phyloP scores from a whole-genome alignment of 2,329 filamentous ascomycete genomes.

The Domatiomyces catenatus region DNA sequence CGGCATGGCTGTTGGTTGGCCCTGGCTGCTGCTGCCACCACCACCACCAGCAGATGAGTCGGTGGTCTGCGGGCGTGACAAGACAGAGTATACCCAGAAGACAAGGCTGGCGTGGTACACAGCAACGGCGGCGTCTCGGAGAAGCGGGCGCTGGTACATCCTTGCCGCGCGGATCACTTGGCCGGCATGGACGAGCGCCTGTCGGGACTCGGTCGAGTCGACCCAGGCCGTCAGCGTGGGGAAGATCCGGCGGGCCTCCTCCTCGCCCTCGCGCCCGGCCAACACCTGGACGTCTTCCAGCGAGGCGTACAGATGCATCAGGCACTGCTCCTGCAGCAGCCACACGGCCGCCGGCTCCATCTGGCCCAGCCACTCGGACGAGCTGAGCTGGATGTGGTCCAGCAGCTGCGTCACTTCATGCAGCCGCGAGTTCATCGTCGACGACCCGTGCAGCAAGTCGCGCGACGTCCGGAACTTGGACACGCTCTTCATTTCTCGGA shows the following conservation, averaged over 20 bases:
- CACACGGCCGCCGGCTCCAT: conserved; percentile 18
- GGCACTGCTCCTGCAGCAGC: conserved; percentile 22
- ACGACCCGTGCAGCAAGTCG: background rate
- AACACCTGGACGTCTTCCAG: conserved; percentile 31
- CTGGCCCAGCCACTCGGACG: conserved; percentile 18
- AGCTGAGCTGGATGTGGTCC: conserved; percentile 16
- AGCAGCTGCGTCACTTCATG: conserved; percentile 1
- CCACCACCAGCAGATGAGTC: background rate
- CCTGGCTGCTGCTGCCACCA: no score
- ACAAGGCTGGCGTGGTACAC: conserved; percentile 54
- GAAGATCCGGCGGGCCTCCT: conserved; percentile 24
- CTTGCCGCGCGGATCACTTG: conserved; percentile 49
- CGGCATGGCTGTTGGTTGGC: background rate
- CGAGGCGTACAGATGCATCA: conserved; percentile 27
- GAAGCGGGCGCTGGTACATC: conserved; percentile 35
- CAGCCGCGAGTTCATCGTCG: background rate
- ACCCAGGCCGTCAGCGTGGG: conserved; percentile 25
- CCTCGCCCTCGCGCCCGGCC: conserved; percentile 28
- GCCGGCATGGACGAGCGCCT: conserved; percentile 51
- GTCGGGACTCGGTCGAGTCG: conserved; percentile 22
- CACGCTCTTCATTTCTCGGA: background rate
- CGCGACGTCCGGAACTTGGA: background rate
- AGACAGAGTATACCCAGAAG: conserved; percentile 54
- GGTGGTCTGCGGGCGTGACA: conserved; percentile 21
- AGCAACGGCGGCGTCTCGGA: conserved; percentile 50